Evolutionary conservation across 1,284 basidiomycete genomes (phyloP), one percentile per base, ranked within the genome.

Genomic region (Tetrapyrgos nigripes): DNA sequence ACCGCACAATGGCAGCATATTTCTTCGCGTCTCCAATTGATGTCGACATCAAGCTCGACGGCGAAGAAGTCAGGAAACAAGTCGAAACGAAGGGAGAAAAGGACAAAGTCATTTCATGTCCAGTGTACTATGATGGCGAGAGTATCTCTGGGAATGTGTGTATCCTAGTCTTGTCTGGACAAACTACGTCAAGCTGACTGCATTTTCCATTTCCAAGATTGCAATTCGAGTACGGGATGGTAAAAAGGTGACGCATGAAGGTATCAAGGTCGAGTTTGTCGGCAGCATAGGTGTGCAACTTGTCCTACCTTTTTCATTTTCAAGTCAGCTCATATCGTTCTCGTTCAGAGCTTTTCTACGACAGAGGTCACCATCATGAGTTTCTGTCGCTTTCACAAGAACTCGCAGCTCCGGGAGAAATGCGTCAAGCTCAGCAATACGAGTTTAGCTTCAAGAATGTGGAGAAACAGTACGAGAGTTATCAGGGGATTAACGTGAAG

Each of bases 381-480:
- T 99, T 99, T 73, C 82, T 98, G 14, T 97, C 97, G 13, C 79
- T 98, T 62, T 93, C 94, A 1, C 96, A 98, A 76, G 96, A 98
- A 70, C 83, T 98, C 13, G 95, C 96, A 0, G 89, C 92, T 0
- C 94, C 96, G 8, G 96, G 95, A 35, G 97, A 99, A 70, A 89
- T 98, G 87, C 85, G 96, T 50, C 91, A 94, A 67, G 94, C 94
- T 0, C 95, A 98, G 76, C 94, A 94, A 17, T 97, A 91, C 68
- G 95, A 98, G 55, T 99, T 99, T 76, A 84, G 88, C 66, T 99
- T 99, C 86, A 98, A 98, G 82, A 98, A 97, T 68, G 94, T 99
- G 50, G 97, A 99, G 85, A 98, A 99, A 81, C 95, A 97, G 72
- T 98, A 94, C 69, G 97, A 99, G 80, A 95, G 92, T 68, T 98